Evolutionary conservation across 2,329 filamentous ascomycete genomes (phyloP).

Genomic region (Anisogramma anomala): DNA sequence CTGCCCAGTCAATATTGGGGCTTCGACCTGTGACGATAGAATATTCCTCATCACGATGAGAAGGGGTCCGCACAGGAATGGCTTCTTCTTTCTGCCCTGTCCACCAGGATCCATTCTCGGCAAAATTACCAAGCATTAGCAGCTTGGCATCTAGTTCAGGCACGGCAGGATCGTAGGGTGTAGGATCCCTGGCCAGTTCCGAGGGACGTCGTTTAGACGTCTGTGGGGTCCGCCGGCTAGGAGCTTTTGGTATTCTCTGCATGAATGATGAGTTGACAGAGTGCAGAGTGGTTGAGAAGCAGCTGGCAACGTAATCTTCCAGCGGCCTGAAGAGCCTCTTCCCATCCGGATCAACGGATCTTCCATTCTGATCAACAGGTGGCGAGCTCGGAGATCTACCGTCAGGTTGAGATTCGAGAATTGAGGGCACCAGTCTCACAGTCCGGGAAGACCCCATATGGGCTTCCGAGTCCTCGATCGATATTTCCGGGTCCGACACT

Average conservation of each 20-base stretch:
- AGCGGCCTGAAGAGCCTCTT: constrained; percentile 61
- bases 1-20: constrained; percentile 64
- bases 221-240: constrained; percentile 20
- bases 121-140: constrained; percentile 60
- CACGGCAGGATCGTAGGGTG: constrained; percentile 30
- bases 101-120: constrained; percentile 78
- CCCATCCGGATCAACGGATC: constrained; percentile 24
- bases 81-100: constrained; percentile 44
- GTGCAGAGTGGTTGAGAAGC: constrained; percentile 53
- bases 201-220: constrained; percentile 21
- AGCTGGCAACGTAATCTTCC: constrained; percentile 63
- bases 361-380: constrained; percentile 13
- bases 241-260: constrained; percentile 10
- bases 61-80: constrained; percentile 23
- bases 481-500: constrained; percentile 1
- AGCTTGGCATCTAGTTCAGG: constrained; percentile 64
- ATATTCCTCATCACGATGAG: constrained; percentile 23
- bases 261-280: constrained; percentile 70
- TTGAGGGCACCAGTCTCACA: constrained; percentile 22
- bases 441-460: constrained; percentile 10
- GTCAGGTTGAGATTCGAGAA: constrained; percentile 26
- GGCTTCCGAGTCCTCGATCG: constrained; percentile 20
- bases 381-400: constrained; percentile 8
- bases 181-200: constrained; percentile 24
- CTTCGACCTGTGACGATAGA: constrained; percentile 45